Conservation (phyloP, 2,329 filamentous ascomycete species). For the Aspergillus sp. region DNA sequence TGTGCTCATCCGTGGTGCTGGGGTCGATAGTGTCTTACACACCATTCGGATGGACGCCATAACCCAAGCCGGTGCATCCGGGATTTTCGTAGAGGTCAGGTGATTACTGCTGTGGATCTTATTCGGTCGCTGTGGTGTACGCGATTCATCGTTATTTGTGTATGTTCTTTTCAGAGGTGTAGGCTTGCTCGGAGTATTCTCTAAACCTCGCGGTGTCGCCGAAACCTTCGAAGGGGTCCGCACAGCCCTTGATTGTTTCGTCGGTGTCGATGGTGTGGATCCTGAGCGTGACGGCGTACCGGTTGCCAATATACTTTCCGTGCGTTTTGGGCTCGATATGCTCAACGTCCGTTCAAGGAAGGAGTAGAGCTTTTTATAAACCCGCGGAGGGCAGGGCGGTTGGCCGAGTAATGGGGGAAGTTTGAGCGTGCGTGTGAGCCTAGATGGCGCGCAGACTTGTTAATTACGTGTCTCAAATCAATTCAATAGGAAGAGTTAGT, state of each 20-base stretch:
- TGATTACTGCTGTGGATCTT: slow-evolving; percentile 20
- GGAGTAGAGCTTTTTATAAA: slow-evolving; percentile 80
- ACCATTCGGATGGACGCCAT: slow-evolving; percentile 66
- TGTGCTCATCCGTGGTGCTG: slow-evolving; percentile 38
- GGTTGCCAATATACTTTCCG: slow-evolving; percentile 33
- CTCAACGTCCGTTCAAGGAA: slow-evolving; percentile 74
- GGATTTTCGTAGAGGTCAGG: slow-evolving; percentile 28
- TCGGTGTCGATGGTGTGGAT: slow-evolving; percentile 41
- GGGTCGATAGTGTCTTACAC: slow-evolving; percentile 61
- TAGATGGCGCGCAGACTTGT: slow-evolving; percentile 31
- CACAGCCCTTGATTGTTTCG: slow-evolving; percentile 23
- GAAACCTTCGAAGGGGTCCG: slow-evolving; percentile 30
- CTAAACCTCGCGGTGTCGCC: slow-evolving; percentile 30
- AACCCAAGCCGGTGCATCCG: slow-evolving; percentile 63
- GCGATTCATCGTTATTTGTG: slow-evolving; percentile 20
- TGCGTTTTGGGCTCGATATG: slow-evolving; percentile 34
- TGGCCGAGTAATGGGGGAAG: slow-evolving; percentile 73
- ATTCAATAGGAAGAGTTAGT: not conserved
- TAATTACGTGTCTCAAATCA: not conserved
- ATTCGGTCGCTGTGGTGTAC: slow-evolving; percentile 20
- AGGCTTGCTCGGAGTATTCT: slow-evolving; percentile 48
- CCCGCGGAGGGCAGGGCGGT: slow-evolving; percentile 73
- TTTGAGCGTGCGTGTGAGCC: slow-evolving; percentile 72
- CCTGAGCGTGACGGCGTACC: slow-evolving; percentile 27
- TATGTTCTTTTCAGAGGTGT: slow-evolving; percentile 35